Evolutionary conservation across 192 early-diverging fungal genomes (phyloP).

Genomic region (Globomyces pollinis-pini): DNA sequence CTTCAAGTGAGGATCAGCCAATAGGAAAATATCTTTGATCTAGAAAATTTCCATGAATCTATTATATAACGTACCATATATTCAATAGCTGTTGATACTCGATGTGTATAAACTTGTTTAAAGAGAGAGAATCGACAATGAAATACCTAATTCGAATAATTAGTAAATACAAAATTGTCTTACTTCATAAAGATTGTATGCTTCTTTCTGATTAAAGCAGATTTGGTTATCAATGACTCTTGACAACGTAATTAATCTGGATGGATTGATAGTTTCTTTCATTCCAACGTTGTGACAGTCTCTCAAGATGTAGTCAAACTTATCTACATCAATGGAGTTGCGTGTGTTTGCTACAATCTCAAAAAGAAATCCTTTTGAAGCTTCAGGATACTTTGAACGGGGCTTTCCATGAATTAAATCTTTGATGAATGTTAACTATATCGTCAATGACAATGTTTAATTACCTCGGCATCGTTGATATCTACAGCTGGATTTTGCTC

Average conservation of each 20-base stretch:
- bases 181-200: constrained; percentile 73
- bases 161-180: too few species aligned
- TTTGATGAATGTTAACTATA: constrained; percentile 37
- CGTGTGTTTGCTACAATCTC: constrained; percentile 95
- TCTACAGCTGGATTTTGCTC: constrained; percentile 13
- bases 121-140: constrained; percentile 22
- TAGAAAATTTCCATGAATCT: too few species aligned
- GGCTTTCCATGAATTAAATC: constrained; percentile 38
- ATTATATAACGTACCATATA: constrained; percentile 80
- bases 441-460: constrained; percentile 10
- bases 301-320: constrained; percentile 54
- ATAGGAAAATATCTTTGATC: too few species aligned
- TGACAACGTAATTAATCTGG: constrained; percentile 67
- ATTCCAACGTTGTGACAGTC: constrained; percentile 74
- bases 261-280: constrained; percentile 48
- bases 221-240: constrained; percentile 86
- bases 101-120: constrained; percentile 79
- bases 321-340: constrained; percentile 92
- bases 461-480: constrained; percentile 49
- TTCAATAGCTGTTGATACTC: constrained; percentile 63
- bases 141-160: constrained; percentile 13
- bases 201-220: constrained; percentile 84
- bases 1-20: constrained; percentile 64
- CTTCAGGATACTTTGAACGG: constrained; percentile 17
- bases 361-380: constrained; percentile 67